Percentiles rank a stretch among this genome's conserved stretches.
Conservation (phyloP, 2,329 filamentous ascomycete species). For the Tolypocladium album region DNA sequence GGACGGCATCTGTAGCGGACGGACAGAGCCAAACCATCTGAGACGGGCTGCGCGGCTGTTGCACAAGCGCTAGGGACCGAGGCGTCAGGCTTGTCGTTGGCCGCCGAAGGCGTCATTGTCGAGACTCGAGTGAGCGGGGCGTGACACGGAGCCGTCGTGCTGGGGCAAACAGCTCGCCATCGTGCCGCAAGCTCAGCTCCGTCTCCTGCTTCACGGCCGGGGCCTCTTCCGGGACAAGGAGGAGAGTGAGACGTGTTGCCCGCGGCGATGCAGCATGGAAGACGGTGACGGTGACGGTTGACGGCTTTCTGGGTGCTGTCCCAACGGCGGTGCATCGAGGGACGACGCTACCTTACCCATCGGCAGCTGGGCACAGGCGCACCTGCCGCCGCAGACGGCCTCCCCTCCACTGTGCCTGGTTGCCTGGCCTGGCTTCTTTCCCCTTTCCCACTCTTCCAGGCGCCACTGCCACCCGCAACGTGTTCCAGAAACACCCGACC, state of each 20-base stretch:
- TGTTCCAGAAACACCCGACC: neutral
- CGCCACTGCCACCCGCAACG: neutral
- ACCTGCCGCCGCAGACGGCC: neutral
- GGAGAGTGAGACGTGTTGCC: neutral
- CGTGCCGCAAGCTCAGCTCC: neutral
- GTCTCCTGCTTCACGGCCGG: neutral
- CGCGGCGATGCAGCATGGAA: neutral
- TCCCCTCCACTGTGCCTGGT: neutral
- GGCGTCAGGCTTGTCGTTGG: neutral
- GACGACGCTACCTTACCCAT: no score
- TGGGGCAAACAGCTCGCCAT: neutral
- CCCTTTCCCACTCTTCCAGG: neutral
- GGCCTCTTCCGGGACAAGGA: neutral
- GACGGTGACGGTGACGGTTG: neutral
- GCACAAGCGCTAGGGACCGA: neutral
- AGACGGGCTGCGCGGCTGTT: neutral
- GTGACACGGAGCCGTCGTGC: neutral
- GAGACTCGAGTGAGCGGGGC: neutral
- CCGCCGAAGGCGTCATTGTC: neutral
- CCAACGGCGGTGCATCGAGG: neutral
- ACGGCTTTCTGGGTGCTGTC: neutral
- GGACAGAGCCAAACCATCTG: neutral
- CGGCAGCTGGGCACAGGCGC: neutral
- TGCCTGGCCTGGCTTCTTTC: no score
- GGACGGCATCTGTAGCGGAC: neutral